These are phyloP conservation scores for Cladosporium austrohemisphaericum DNA, from an alignment of 2,329 filamentous ascomycete species.

Conservation along the genomic window DNA sequence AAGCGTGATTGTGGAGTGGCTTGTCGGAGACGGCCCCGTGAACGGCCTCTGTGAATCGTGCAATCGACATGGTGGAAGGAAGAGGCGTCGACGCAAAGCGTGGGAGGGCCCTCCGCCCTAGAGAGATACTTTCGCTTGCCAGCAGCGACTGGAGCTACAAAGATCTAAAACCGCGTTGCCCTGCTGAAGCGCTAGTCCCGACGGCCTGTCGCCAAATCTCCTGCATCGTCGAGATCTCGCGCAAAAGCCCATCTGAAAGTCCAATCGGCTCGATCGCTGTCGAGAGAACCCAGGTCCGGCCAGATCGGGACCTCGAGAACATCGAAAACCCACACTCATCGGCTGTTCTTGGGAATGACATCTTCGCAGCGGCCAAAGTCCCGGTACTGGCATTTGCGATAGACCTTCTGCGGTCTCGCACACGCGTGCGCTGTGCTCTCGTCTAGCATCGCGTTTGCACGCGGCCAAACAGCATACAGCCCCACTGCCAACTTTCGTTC, in stretches of 20 bases:
- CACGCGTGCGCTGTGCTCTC: constrained; percentile 3
- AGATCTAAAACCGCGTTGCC: neutral
- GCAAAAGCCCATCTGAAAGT: constrained; percentile 4
- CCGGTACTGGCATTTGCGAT: neutral
- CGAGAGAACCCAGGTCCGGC: neutral
- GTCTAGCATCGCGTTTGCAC: constrained; percentile 4
- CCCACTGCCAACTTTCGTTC: neutral
- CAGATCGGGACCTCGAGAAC: constrained; percentile 6
- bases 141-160: too few relatives aligned
- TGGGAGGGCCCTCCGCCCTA: too few relatives aligned
- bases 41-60: too few relatives aligned
- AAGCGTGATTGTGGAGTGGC: too few relatives aligned
- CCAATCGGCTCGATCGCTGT: constrained; percentile 10
- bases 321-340: constrained; percentile 10
- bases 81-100: too few relatives aligned
- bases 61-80: too few relatives aligned
- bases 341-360: constrained; percentile 10
- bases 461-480: neutral
- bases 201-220: constrained; percentile 1
- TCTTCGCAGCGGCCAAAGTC: neutral
- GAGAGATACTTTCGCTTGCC: too few relatives aligned
- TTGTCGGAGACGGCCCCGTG: too few relatives aligned
- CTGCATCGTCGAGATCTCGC: constrained; percentile 14
- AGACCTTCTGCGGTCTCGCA: constrained; percentile 9
- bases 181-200: neutral